These are phyloP conservation scores for Tolypocladium sp. DNA, from an alignment of 2,329 filamentous ascomycete species.

Conservation along the genomic window DNA sequence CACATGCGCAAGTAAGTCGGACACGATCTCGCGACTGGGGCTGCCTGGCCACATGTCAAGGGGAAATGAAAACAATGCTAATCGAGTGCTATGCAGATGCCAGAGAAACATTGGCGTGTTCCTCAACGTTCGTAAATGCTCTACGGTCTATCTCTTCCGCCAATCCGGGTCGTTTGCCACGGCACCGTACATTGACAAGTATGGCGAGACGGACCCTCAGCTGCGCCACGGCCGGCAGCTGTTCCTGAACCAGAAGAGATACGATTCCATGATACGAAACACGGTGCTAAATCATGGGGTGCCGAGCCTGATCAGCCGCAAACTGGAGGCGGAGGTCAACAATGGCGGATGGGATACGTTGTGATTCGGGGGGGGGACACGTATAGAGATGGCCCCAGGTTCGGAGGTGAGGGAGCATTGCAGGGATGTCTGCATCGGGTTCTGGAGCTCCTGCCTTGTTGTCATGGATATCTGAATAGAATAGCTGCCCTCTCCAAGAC, in stretches of 20 bases:
- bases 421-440: not conserved
- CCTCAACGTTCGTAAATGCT: constrained; percentile 95
- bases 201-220: constrained; percentile 91
- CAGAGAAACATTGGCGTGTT: constrained; percentile 87
- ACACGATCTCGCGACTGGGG: not conserved
- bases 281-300: constrained; percentile 83
- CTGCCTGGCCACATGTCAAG: not conserved
- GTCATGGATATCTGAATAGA: not conserved
- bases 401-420: too few species aligned
- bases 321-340: constrained; percentile 90
- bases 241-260: constrained; percentile 87
- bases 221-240: constrained; percentile 80
- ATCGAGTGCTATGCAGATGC: constrained; percentile 46
- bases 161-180: constrained; percentile 73
- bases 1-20: constrained; percentile 73
- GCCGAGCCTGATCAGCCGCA: constrained; percentile 80
- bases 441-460: not conserved
- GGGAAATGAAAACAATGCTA: not conserved
- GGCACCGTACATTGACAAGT: constrained; percentile 90
- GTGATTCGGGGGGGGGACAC: constrained; percentile 8
- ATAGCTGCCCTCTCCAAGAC: not conserved
- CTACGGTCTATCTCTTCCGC: constrained; percentile 77
- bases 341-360: constrained; percentile 91
- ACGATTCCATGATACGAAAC: constrained; percentile 77
- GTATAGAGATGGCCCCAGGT: too few species aligned